Conservation (phyloP, 1,284 basidiomycete species). For the Tremellales sp. region DNA sequence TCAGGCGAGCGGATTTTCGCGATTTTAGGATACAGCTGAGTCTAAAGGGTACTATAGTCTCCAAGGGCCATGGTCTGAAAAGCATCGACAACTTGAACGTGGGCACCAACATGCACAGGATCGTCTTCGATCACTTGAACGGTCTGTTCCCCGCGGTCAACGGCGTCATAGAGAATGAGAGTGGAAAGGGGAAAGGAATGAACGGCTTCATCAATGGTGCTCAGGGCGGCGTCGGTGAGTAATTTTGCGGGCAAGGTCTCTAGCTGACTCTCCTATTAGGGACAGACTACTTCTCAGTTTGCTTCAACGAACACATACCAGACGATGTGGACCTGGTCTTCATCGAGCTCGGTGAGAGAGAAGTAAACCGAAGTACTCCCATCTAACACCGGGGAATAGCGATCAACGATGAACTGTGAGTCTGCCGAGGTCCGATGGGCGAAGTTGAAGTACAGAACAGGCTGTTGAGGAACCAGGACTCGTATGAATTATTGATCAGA, state of each 20-base stretch:
- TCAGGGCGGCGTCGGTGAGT: constrained; percentile 20
- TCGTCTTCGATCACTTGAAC: constrained; percentile 40
- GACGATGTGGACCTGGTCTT: constrained; percentile 32
- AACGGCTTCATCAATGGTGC: constrained; percentile 35
- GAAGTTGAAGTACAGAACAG: constrained; percentile 3
- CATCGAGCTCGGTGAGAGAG: constrained; percentile 26
- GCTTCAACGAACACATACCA: constrained; percentile 27
- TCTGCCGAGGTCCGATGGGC: not conserved
- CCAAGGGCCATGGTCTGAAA: constrained; percentile 30
- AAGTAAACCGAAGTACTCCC: not conserved
- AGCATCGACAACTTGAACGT: constrained; percentile 17
- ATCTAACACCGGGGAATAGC: constrained; percentile 9
- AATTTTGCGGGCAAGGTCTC: not conserved
- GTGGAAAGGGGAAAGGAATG: constrained; percentile 7
- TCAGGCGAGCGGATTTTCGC: constrained; percentile 13
- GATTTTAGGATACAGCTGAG: not conserved
- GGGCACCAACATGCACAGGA: constrained; percentile 30
- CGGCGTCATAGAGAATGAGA: constrained; percentile 5
- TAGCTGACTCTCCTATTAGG: constrained; percentile 7
- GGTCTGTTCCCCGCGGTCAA: constrained; percentile 29
- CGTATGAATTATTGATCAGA: constrained; percentile 35
- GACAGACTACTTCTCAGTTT: constrained; percentile 31
- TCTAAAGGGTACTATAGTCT: constrained; percentile 24
- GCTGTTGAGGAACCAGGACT: constrained; percentile 21
- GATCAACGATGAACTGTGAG: constrained; percentile 41